Percentiles rank a stretch among this genome's conserved stretches.
phyloP scores from a whole-genome alignment of 805 yeast species.

The Wickerhamomyces sydowiorum region DNA sequence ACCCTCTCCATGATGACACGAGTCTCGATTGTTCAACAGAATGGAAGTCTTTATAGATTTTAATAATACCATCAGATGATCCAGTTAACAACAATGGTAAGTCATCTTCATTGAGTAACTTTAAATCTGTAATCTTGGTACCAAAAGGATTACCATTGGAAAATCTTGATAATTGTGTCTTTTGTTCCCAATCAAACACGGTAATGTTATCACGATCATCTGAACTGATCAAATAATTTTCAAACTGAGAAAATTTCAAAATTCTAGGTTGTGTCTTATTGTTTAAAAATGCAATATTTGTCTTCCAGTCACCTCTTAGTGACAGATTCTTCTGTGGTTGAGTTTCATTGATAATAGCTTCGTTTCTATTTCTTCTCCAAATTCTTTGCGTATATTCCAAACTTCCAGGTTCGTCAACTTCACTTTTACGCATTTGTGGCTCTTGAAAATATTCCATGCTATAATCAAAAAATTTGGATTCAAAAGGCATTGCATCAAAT shows the following conservation, averaged over 20 bases:
- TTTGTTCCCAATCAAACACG: conserved; percentile 82
- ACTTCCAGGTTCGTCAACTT: conserved; percentile 89
- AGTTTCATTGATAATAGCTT: conserved; percentile 76
- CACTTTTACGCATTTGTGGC: conserved; percentile 85
- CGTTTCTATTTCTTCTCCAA: conserved; percentile 91
- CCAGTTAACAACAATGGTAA: conserved; percentile 80
- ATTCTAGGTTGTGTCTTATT: conserved; percentile 77
- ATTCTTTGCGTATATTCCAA: conserved; percentile 72
- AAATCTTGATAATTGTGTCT: conserved; percentile 56
- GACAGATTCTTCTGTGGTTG: conserved; percentile 87
- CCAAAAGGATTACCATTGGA: conserved; percentile 84
- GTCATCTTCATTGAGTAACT: conserved; percentile 90
- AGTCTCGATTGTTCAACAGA: conserved; percentile 48
- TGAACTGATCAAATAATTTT: conserved; percentile 68
- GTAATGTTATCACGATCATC: conserved; percentile 82
- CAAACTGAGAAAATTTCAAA: conserved; percentile 84
- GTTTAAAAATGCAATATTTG: conserved; percentile 49
- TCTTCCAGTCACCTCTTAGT: conserved; percentile 80
- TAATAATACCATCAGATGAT: conserved; percentile 90
- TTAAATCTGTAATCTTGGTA: conserved; percentile 80
- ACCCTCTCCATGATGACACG: conserved; percentile 88
- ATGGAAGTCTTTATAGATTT: conserved; percentile 75
- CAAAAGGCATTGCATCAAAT: conserved; percentile 39
- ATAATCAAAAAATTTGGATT: conserved; percentile 65
- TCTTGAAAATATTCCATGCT: conserved; percentile 90